Evolutionary conservation across 257 asterid species (phyloP), one percentile per base, ranked within the genome.

Genomic region (Solanum ahanhuiri): DNA sequence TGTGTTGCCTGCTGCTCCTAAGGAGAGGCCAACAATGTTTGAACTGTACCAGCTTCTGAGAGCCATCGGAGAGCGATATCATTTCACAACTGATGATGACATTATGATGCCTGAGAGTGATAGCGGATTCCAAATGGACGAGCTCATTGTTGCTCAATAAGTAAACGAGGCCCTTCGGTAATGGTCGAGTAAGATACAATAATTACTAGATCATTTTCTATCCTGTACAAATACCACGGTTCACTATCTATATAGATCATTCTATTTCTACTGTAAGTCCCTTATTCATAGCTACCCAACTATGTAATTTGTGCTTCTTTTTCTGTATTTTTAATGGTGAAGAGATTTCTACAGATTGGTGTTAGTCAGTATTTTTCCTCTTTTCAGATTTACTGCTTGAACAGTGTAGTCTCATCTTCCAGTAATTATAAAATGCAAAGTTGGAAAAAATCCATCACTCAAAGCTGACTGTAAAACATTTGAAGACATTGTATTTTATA

Each of bases 21-120:
- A 94, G 88, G 98, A 95, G 87, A 93, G 99, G 35, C 99, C 99
- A 5, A 88, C 97, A 6, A 96, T 96, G 99, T 94, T 92, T 83
- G 99, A 96, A 87, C 96, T 96, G 31, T 96, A 93, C 88, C 99
- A 95, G 91, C 88, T 95, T 57, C 89, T 96, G 43, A 90, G 96
- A 84, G 96, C 97, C 45, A 87, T 96, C 3, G 98, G 99, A 57
- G 93, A 94, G 72, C 90, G 88, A 2, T 93, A 94, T 23, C 88
- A 91, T 84, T 92, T 95, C 88, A 91, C 93, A 6, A 89, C 97
- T 0, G 94, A 92, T 37, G 98, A 93, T 85, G 98, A 96, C 7
- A 25, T 95, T 35, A 43, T 90, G 92, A 89, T 90, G 89, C 85
- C 87, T 15, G 95, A 93, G n/a, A 34, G 77, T 6, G 96, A 92